Conservation (phyloP, 371 early-diverging fungal species). For the Smittium culicis region DNA sequence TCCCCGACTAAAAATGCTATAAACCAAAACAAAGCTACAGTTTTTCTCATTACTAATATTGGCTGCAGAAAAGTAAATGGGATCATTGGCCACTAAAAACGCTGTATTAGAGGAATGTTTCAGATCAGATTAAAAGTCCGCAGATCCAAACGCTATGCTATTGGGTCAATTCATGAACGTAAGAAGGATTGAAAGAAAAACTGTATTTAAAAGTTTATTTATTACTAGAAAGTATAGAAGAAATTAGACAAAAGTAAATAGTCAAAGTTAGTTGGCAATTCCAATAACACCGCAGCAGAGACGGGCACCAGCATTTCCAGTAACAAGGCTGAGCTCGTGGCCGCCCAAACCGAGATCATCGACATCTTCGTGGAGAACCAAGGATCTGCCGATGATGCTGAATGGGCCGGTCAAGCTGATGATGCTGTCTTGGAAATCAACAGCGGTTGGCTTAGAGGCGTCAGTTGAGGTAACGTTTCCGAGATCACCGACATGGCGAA, state of each 20-base stretch:
- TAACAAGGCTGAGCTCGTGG: conserved; percentile 56
- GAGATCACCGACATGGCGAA: conserved; percentile 76
- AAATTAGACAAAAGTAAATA: conserved; percentile 1
- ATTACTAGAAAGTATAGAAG: too few relatives aligned
- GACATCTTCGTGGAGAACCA: conserved; percentile 67
- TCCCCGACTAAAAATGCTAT: too few relatives aligned
- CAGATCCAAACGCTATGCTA: too few relatives aligned
- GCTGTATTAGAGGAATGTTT: too few relatives aligned
- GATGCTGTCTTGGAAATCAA: conserved; percentile 37
- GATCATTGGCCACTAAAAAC: too few relatives aligned
- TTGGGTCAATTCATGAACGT: too few relatives aligned
- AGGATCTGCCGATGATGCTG: conserved; percentile 66
- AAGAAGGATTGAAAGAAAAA: too few relatives aligned
- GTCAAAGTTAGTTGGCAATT: conserved; percentile 30
- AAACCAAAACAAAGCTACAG: too few relatives aligned
- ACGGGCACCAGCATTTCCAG: conserved; percentile 77
- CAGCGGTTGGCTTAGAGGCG: conserved; percentile 24
- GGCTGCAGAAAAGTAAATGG: too few relatives aligned
- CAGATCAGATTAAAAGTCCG: too few relatives aligned
- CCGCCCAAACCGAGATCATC: conserved; percentile 74
- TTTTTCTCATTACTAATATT: too few relatives aligned
- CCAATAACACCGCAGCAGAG: conserved; percentile 84
- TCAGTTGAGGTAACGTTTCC: conserved; percentile 57
- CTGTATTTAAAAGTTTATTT: too few relatives aligned
- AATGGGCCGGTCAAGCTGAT: conserved; percentile 53